These are phyloP conservation scores for Fonsecaea monophora DNA, from an alignment of 2,329 filamentous ascomycete genomes.

Conservation along the genomic window DNA sequence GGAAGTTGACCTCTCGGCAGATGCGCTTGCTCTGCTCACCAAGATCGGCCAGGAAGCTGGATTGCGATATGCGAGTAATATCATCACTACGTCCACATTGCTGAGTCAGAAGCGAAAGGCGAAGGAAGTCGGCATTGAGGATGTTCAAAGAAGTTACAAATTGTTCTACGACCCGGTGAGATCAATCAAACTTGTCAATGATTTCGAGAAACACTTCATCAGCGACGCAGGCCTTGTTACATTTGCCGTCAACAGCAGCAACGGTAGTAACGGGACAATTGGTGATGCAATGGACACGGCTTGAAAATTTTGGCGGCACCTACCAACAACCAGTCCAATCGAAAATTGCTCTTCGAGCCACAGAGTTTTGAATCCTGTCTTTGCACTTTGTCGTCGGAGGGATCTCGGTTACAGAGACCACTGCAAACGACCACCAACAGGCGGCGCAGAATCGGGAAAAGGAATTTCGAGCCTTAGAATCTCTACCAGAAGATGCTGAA, in stretches of 20 bases:
- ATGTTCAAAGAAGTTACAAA: slow-evolving; percentile 91
- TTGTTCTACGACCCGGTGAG: slow-evolving; percentile 90
- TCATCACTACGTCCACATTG: slow-evolving; percentile 92
- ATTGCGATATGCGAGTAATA: slow-evolving; percentile 93
- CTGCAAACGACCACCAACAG: not conserved
- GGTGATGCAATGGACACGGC: slow-evolving; percentile 75
- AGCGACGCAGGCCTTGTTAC: slow-evolving; percentile 82
- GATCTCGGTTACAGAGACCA: not conserved
- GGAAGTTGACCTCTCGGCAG: slow-evolving; percentile 87
- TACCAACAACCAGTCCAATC: not conserved
- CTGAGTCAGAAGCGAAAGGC: slow-evolving; percentile 83
- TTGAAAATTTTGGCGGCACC: slow-evolving; percentile 44
- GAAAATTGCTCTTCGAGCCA: not conserved
- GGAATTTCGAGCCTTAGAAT: not conserved
- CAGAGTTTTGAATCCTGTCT: not conserved
- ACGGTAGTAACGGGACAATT: slow-evolving; percentile 45
- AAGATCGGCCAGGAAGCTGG: slow-evolving; percentile 95
- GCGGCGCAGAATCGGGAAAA: not conserved
- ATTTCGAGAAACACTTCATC: slow-evolving; percentile 92
- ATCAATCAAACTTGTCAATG: slow-evolving; percentile 87
- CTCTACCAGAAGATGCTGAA: not conserved
- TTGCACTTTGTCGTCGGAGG: not conserved
- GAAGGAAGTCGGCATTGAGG: slow-evolving; percentile 81
- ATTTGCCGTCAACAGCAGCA: slow-evolving; percentile 56
- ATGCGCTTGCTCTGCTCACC: slow-evolving; percentile 88